Evolutionary conservation across 345 rosid genomes (phyloP).

Genomic region (Moricandia moricandioides): DNA sequence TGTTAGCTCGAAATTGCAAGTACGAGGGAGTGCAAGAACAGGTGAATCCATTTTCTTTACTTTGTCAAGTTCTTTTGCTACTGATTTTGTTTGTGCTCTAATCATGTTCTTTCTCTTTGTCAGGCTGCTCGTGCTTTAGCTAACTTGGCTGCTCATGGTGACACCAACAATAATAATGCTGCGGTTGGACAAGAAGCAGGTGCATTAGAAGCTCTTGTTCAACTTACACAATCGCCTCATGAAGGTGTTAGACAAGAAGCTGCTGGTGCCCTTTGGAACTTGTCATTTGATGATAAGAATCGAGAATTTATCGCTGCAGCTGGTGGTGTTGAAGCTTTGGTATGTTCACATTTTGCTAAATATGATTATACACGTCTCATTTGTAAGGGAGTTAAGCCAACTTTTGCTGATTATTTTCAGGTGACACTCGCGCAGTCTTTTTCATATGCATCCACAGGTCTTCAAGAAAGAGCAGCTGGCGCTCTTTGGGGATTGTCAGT

Average conservation of each 20-base stretch:
- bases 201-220: slow-evolving; percentile 91
- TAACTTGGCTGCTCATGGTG: slow-evolving; percentile 97
- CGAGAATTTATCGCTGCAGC: slow-evolving; percentile 82
- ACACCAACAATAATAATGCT: slow-evolving; percentile 83
- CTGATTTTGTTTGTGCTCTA: slow-evolving; percentile 13
- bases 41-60: slow-evolving; percentile 28
- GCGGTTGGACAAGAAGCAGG: slow-evolving; percentile 94
- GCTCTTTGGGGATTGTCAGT: slow-evolving; percentile 97
- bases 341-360: slow-evolving; percentile 30
- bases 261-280: slow-evolving; percentile 84
- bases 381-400: slow-evolving; percentile 8
- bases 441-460: slow-evolving; percentile 83
- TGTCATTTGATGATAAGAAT: slow-evolving; percentile 76
- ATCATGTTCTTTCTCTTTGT: background rate
- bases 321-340: slow-evolving; percentile 91
- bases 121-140: slow-evolving; percentile 97
- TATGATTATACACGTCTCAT: background rate
- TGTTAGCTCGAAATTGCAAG: slow-evolving; percentile 82
- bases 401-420: slow-evolving; percentile 39
- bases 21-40: slow-evolving; percentile 84
- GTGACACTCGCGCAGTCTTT: slow-evolving; percentile 86
- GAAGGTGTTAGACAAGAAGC: slow-evolving; percentile 97
- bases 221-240: slow-evolving; percentile 71
- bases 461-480: slow-evolving; percentile 98
- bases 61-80: background rate